Conservation (phyloP, 2,329 filamentous ascomycete species). For the Aspergillus sp. region DNA sequence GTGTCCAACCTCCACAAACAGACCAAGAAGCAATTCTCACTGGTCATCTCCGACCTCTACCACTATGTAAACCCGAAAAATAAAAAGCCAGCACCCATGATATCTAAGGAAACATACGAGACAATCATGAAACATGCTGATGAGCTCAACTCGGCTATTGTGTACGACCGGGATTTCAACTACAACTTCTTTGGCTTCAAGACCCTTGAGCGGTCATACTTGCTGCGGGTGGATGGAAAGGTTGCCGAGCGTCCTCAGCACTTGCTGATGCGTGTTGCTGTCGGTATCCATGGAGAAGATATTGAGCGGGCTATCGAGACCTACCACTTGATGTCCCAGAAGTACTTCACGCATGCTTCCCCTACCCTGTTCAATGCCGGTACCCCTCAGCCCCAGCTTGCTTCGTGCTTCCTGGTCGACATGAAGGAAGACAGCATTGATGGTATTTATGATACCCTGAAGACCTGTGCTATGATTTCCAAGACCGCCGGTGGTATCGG, state of each 20-base stretch:
- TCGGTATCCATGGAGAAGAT: conserved; percentile 93
- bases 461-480: conserved; percentile 99
- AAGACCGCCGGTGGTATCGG: conserved; percentile 99
- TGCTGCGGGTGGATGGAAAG: conserved; percentile 92
- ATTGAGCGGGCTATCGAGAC: conserved; percentile 95
- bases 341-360: conserved; percentile 97
- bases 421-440: conserved; percentile 99
- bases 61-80: conserved; percentile 97
- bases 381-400: conserved; percentile 89
- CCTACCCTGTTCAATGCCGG: conserved; percentile 98
- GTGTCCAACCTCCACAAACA: conserved; percentile 99
- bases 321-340: conserved; percentile 98
- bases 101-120: conserved; percentile 85
- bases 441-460: conserved; percentile 97
- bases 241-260: conserved; percentile 97
- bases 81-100: conserved; percentile 81
- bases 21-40: conserved; percentile 99
- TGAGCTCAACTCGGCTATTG: conserved; percentile 96
- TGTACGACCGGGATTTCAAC: conserved; percentile 99
- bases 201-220: conserved; percentile 95
- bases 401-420: conserved; percentile 97
- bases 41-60: conserved; percentile 89
- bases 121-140: conserved; percentile 94
- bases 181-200: conserved; percentile 99
- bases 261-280: conserved; percentile 99